Conservation (phyloP, 495 filamentous ascomycete genomes). For the Aspergillus campestris region DNA sequence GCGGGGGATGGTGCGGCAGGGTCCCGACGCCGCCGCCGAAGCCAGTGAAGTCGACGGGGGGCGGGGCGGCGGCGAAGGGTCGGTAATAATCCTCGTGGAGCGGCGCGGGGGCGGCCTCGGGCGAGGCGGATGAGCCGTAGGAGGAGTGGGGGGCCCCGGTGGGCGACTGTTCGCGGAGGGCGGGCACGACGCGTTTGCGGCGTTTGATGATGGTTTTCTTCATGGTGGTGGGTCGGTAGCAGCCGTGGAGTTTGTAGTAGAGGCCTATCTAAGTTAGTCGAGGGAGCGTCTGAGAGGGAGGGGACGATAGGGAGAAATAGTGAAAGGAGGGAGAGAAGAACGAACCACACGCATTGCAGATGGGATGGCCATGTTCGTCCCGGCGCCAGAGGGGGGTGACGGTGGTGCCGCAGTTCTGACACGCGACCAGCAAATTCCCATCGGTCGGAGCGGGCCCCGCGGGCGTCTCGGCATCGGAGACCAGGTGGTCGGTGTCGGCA, state of each 20-base stretch:
- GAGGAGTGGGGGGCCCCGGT: slow-evolving; percentile 37
- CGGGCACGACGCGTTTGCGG: slow-evolving; percentile 90
- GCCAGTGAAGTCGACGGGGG: slow-evolving; percentile 44
- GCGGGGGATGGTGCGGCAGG: slow-evolving; percentile 30
- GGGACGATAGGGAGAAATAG: slow-evolving; percentile 5
- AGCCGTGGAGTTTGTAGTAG: slow-evolving; percentile 95
- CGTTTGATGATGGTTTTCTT: slow-evolving; percentile 96
- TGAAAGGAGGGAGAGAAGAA: slow-evolving; percentile 11
- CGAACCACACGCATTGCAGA: slow-evolving; percentile 97
- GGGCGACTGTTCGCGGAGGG: slow-evolving; percentile 48
- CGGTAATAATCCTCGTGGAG: slow-evolving; percentile 50
- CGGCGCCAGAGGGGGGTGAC: slow-evolving; percentile 94
- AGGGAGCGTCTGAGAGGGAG: neutral
- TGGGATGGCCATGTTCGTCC: slow-evolving; percentile 91
- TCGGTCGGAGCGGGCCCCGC: slow-evolving; percentile 28
- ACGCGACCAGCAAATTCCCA: slow-evolving; percentile 77
- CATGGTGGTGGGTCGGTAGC: slow-evolving; percentile 89
- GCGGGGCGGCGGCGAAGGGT: slow-evolving; percentile 31
- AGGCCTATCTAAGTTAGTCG: slow-evolving; percentile 53
- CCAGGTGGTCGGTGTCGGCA: slow-evolving; percentile 13
- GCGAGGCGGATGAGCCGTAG: slow-evolving; percentile 35
- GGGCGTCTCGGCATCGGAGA: slow-evolving; percentile 14
- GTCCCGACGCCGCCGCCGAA: slow-evolving; percentile 31
- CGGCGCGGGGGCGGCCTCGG: slow-evolving; percentile 35
- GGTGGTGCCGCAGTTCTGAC: slow-evolving; percentile 95